Percentiles rank a stretch among this genome's conserved stretches.
Evolutionary conservation across 768 basidiomycete genomes (phyloP).

Genomic region (Amanita fuliginea): DNA sequence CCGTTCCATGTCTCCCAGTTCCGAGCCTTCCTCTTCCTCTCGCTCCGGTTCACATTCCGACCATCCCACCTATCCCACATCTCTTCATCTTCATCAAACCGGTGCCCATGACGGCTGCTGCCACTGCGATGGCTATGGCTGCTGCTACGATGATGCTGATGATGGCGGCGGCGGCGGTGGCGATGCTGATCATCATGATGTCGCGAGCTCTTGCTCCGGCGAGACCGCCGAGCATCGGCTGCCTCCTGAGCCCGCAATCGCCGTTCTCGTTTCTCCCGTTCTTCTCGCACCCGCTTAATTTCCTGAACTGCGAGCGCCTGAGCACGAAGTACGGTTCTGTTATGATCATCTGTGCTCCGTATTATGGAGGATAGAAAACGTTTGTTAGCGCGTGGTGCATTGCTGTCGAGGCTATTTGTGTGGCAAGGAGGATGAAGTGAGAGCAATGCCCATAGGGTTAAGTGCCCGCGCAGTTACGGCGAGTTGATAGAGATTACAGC

Average conservation of each 20-base stretch:
- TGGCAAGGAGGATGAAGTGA: background rate
- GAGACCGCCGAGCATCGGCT: conserved; percentile 37
- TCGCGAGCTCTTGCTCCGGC: background rate
- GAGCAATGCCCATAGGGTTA: background rate
- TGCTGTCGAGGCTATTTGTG: conserved; percentile 37
- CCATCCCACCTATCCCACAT: conserved; percentile 46
- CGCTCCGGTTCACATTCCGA: conserved; percentile 32
- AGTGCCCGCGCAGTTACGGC: background rate
- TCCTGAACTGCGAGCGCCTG: conserved; percentile 68
- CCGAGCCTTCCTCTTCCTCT: conserved; percentile 23
- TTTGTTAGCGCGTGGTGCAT: conserved; percentile 73
- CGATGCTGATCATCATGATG: background rate
- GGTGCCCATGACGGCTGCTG: conserved; percentile 4
- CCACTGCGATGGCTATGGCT: conserved; percentile 9
- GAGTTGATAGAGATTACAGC: background rate
- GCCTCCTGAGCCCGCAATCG: conserved; percentile 69
- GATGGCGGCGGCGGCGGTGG: background rate
- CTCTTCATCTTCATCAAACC: conserved; percentile 18
- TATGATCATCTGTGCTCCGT: conserved; percentile 91
- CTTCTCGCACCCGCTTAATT: conserved; percentile 56
- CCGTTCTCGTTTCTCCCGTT: conserved; percentile 51
- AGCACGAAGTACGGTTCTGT: conserved; percentile 68
- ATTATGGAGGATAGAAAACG: conserved; percentile 81
- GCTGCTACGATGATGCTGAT: background rate
- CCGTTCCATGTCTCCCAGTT: conserved; percentile 43